Percentiles rank a stretch among this genome's conserved stretches.
phyloP scores from a whole-genome alignment of 2,329 filamentous ascomycete genomes.

The Acrocalymma vagum region DNA sequence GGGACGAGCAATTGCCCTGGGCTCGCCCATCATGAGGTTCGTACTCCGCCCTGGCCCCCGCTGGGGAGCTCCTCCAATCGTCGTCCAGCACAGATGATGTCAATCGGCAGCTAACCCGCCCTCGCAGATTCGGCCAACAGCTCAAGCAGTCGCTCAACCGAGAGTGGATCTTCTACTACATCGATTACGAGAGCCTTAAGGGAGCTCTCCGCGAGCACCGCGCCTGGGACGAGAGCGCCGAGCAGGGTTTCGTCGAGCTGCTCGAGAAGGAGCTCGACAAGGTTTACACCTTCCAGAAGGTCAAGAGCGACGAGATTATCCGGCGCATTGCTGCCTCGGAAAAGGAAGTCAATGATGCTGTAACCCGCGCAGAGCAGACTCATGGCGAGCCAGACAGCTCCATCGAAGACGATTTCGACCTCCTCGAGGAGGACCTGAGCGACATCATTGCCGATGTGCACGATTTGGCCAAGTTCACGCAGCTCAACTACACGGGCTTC shows the following conservation, averaged over 20 bases:
- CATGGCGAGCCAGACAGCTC: conserved; percentile 54
- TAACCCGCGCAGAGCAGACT: conserved; percentile 63
- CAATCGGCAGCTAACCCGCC: conserved; percentile 34
- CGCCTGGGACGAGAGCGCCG: conserved; percentile 90
- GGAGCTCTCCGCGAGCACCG: conserved; percentile 79
- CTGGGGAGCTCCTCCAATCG: conserved; percentile 20
- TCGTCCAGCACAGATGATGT: conserved; percentile 24
- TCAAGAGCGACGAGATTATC: conserved; percentile 96
- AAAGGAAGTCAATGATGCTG: conserved; percentile 87
- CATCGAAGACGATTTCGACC: conserved; percentile 90
- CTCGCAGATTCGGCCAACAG: conserved; percentile 86
- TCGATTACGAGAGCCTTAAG: conserved; percentile 96
- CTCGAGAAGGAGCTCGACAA: conserved; percentile 95
- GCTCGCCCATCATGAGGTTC: conserved; percentile 36
- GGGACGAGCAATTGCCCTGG: conserved; percentile 15
- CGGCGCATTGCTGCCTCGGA: conserved; percentile 88
- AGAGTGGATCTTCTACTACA: conserved; percentile 98
- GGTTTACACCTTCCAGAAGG: conserved; percentile 96
- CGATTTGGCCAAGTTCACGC: conserved; percentile 96
- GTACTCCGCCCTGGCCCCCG: conserved; percentile 15
- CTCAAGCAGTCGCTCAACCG: conserved; percentile 94
- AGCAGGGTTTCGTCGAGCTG: conserved; percentile 84
- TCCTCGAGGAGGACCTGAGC: conserved; percentile 92
- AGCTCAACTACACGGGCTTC: conserved; percentile 98
- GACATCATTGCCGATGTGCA: conserved; percentile 99